Base-by-base conservation (phyloP, 2,329 filamentous ascomycete genomes). In the Pyrenophora seminiperda region DNA sequence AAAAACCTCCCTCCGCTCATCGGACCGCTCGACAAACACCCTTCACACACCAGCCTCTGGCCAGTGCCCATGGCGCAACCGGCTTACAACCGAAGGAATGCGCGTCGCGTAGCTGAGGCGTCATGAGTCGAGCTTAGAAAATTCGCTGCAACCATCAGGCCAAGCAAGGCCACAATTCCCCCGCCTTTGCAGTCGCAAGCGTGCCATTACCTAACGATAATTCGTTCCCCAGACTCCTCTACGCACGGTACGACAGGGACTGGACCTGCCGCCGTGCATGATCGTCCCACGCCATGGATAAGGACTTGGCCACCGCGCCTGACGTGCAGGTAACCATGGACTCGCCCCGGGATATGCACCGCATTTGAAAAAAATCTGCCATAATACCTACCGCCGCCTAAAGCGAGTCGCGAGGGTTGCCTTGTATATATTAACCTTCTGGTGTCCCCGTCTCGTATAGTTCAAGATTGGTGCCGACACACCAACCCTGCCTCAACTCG, bases 161-260 rank as follows among this genome's bases (percentile, higher is more conserved):
- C 37, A 33, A n/a, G 20, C 19, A 32, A 52, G 22, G 46, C 31
- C 15, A 53, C 9, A 11, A 17, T 47, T 59, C 14, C 56, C 58
- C 58, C 50, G 53, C 58, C 41, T 57, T 56, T 41, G 14, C 33
- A 29, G 37, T 18, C 39, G 41, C 41, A 27, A 44, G 20, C 14
- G 19, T 14, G n/a, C 33, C 14, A 47, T 49, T 55, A 64, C 63
- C 56, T 63, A 62, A 62, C 46, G 22, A 43, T 51, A 56, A 63
- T 62, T 63, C 56, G 61, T 58, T 60, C 60, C 56, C 56, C 59
- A 61, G 59, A 59, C 47, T 40, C 41, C 31, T 11, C 15, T 31
- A 19, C 29, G 13, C 36, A 41, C 30, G 31, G 15, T 19, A 19
- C n/a, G 7, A 24, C 46, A 41, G 50, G 36, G 27, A 19, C 52